Base-by-base conservation (phyloP, 305 asterid genomes). In the Rubia balearica region DNA sequence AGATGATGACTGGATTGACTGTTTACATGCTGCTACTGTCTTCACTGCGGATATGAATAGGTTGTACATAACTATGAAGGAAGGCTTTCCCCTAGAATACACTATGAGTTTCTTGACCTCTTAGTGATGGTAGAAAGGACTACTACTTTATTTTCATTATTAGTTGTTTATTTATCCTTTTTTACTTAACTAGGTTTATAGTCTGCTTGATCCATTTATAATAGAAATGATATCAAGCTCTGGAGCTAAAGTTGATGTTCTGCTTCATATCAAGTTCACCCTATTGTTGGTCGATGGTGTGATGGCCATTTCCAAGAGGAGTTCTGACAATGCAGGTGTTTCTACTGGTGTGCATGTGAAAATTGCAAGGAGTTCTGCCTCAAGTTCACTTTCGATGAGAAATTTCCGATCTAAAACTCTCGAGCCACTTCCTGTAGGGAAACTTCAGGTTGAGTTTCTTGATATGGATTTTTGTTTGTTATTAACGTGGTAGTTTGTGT, bases 31-130 rank as follows among this genome's bases (percentile, higher is more conserved):
- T 79, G 96, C 98, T 55, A 84, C 90, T 82, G 99, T 94, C 68
- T 89, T 94, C 77, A 89, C 99, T 5, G 99, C 91, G 87, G 99
- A 94, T 80, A 85, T 94, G 82, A 94, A 94, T 84, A 88, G 95
- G 74, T 72, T 94, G 83, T 94, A 86, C 66, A 85, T 88, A 75
- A 91, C 96, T 81, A 91, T 94, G 99, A 91, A 89, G 74, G 99
- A 94, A 90, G 99, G 99, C 30, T 94, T 94, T 80, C 99, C 99
- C 14, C 79, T 91, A 67, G 99, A 94, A 81, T 94, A 88, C 80
- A 79, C 74, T 70, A 98, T 94, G 87, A 90, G 99, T 82, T 62
- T 24, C 76, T 77, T 38, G 71, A 64, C 69, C 67, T 75, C 59
- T 62, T 55, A 33, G 53, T 71, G 75, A 60, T 65, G 61, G 75